Evolutionary conservation across 2,329 filamentous ascomycete genomes (phyloP).

Genomic region (Penicillium griseofulvum): DNA sequence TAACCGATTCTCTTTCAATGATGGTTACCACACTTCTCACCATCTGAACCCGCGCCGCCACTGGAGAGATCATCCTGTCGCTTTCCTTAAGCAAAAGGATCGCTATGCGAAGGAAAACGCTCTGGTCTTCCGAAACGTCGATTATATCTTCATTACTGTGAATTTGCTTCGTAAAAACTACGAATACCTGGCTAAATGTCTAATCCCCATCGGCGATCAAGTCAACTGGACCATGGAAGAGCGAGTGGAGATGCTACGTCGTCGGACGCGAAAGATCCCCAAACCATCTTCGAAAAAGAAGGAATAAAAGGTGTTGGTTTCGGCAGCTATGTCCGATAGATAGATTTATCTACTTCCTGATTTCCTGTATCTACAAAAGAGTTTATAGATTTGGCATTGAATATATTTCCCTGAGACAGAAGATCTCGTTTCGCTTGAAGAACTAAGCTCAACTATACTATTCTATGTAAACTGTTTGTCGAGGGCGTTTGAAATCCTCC

Average conservation of each 20-base stretch:
- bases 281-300: conserved; percentile 15
- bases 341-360: background rate
- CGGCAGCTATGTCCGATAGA: background rate
- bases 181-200: conserved; percentile 62
- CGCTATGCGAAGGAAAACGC: conserved; percentile 66
- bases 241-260: conserved; percentile 60
- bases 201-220: conserved; percentile 74
- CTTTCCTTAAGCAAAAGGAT: conserved; percentile 68
- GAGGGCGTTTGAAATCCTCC: background rate
- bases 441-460: no score
- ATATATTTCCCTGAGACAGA: background rate
- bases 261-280: conserved; percentile 64
- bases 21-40: conserved; percentile 65
- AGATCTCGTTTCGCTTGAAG: background rate
- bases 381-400: background rate
- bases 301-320: conserved; percentile 53
- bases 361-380: background rate
- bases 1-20: conserved; percentile 64
- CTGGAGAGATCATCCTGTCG: conserved; percentile 75
- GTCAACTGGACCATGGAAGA: conserved; percentile 64
- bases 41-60: conserved; percentile 75
- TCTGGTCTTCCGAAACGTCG: conserved; percentile 76
- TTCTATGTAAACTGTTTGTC: background rate
- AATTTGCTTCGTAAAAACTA: conserved; percentile 70
- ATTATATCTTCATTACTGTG: conserved; percentile 74